phyloP scores from a whole-genome alignment of 2,329 filamentous ascomycete species.

The Parastagonospora avenae region DNA sequence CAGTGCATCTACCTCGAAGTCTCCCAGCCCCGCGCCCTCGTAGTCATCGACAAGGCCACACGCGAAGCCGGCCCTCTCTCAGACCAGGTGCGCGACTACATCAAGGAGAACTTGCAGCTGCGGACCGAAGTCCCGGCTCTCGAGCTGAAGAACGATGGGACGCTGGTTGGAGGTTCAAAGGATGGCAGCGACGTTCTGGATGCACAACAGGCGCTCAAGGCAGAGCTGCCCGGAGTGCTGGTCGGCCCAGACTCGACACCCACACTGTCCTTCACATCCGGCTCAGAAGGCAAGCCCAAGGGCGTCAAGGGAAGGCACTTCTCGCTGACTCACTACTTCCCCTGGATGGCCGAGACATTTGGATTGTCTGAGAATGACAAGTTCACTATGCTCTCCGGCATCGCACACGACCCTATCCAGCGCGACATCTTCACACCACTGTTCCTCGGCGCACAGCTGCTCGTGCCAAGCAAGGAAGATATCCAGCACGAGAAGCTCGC shows the following conservation, averaged over 20 bases:
- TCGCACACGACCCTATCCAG: constrained; percentile 72
- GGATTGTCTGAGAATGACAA: constrained; percentile 71
- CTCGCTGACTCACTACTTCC: constrained; percentile 82
- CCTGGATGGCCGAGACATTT: constrained; percentile 91
- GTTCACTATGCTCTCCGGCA: constrained; percentile 85
- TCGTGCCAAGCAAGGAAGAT: constrained; percentile 80
- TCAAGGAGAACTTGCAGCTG: constrained; percentile 73
- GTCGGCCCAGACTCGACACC: constrained; percentile 86
- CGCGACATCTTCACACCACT: constrained; percentile 88
- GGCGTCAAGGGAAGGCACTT: constrained; percentile 88
- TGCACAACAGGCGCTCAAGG: constrained; percentile 57
- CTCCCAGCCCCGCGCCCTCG: constrained; percentile 72
- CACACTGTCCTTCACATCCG: constrained; percentile 68
- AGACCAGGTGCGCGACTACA: constrained; percentile 67
- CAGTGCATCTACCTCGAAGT: constrained; percentile 86
- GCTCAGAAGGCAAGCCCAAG: constrained; percentile 80
- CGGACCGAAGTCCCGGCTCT: constrained; percentile 77
- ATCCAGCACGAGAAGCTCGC: constrained; percentile 85
- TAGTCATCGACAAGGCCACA: constrained; percentile 74
- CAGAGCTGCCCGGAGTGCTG: constrained; percentile 68
- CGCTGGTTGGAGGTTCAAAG: constrained; percentile 69
- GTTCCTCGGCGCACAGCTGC: constrained; percentile 78
- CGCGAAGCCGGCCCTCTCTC: constrained; percentile 69
- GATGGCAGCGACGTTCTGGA: constrained; percentile 72
- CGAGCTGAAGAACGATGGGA: constrained; percentile 72